Evolutionary conservation across 1,284 basidiomycete species (phyloP).

Genomic region (Grifola frondosa): DNA sequence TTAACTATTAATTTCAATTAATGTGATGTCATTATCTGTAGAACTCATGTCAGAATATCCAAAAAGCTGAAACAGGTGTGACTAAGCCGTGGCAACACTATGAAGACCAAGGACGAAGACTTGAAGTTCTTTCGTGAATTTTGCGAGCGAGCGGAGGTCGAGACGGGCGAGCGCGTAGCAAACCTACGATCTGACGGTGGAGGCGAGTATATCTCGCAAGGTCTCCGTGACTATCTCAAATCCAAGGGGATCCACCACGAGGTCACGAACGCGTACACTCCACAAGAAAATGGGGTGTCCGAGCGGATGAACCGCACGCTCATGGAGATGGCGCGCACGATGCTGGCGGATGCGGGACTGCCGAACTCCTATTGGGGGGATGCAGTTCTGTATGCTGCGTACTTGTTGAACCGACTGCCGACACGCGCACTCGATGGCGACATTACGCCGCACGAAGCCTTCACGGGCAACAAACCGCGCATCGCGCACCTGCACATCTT

Average conservation of each 20-base stretch:
- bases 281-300: constrained; percentile 25
- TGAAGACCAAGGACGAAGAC: constrained; percentile 1
- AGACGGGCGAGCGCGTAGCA: constrained; percentile 41
- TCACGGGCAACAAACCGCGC: constrained; percentile 15
- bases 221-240: constrained; percentile 3
- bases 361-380: constrained; percentile 32
- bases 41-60: no score
- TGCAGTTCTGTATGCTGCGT: constrained; percentile 17
- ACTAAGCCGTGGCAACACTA: no score
- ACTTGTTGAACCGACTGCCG: constrained; percentile 15
- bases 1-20: no score
- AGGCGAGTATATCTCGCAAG: constrained; percentile 11
- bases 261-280: constrained; percentile 13
- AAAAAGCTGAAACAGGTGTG: no score
- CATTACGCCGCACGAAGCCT: constrained; percentile 19
- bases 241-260: constrained; percentile 16
- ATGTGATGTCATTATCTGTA: no score
- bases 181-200: constrained; percentile 8
- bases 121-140: constrained; percentile 8
- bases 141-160: constrained; percentile 14
- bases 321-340: constrained; percentile 22
- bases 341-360: constrained; percentile 26
- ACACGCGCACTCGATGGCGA: constrained; percentile 11
- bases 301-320: constrained; percentile 31
- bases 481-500: constrained; percentile 19